phyloP scores from a whole-genome alignment of 805 yeast genomes.

The Scheffersomyces lignosus region DNA sequence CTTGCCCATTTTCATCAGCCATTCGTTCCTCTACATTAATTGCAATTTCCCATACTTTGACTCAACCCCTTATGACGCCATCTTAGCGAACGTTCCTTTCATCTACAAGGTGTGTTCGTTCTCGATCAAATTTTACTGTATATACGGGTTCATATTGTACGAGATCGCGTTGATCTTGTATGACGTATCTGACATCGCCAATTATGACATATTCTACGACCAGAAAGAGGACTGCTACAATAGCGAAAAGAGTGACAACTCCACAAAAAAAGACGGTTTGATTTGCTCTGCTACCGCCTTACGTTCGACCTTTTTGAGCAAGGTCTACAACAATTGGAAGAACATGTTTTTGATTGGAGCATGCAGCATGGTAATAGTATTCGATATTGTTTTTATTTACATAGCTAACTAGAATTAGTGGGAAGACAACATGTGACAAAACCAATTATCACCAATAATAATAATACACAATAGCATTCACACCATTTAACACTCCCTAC shows the following conservation, averaged over 20 bases:
- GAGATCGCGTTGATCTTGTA: conserved; percentile 22
- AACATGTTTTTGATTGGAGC: neutral
- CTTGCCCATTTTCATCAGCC: conserved; percentile 35
- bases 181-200: conserved; percentile 9
- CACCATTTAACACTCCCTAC: too few species aligned
- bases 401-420: neutral
- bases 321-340: neutral
- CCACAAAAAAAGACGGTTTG: too few species aligned
- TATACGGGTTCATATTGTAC: conserved; percentile 32
- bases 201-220: neutral
- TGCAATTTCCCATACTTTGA: conserved; percentile 17
- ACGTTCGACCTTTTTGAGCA: too few species aligned
- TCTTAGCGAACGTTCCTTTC: conserved; percentile 2
- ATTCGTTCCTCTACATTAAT: conserved; percentile 31
- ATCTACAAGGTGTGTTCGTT: conserved; percentile 21
- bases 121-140: conserved; percentile 32
- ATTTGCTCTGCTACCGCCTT: too few species aligned
- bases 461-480: too few species aligned
- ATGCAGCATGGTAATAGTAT: neutral
- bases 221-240: neutral
- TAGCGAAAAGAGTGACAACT: neutral
- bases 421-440: too few species aligned
- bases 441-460: too few species aligned
- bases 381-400: neutral
- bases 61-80: too few species aligned